phyloP scores from a whole-genome alignment of 2,329 filamentous ascomycete genomes.

The Neodidymelliopsis sp. region DNA sequence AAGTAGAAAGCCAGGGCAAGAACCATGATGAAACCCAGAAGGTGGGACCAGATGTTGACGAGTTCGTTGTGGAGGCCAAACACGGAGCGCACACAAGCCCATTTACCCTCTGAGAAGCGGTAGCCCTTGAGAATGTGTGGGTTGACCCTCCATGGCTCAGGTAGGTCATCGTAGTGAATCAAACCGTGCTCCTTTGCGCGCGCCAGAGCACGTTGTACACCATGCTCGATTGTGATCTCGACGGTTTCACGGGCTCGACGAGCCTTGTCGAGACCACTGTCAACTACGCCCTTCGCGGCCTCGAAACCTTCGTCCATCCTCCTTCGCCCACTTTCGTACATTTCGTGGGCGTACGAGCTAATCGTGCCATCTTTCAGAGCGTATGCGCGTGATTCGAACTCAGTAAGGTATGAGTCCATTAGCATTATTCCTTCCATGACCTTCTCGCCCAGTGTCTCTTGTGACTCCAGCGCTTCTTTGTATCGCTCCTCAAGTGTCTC shows the following conservation, averaged over 20 bases:
- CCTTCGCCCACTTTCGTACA: constrained; percentile 79
- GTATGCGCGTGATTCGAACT: constrained; percentile 83
- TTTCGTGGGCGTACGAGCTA: constrained; percentile 73
- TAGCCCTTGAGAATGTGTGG: constrained; percentile 92
- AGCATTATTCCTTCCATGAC: constrained; percentile 85
- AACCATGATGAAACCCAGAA: constrained; percentile 86
- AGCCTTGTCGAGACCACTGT: constrained; percentile 84
- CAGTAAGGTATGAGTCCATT: constrained; percentile 83
- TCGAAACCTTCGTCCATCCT: constrained; percentile 82
- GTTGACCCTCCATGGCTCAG: constrained; percentile 91
- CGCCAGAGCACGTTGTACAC: constrained; percentile 78
- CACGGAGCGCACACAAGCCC: constrained; percentile 84
- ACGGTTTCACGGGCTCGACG: constrained; percentile 74
- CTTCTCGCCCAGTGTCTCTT: constrained; percentile 90
- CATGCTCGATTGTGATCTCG: constrained; percentile 74
- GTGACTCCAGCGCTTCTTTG: constrained; percentile 81
- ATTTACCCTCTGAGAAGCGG: constrained; percentile 89
- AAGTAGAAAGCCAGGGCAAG: constrained; percentile 93
- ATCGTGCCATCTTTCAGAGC: constrained; percentile 81
- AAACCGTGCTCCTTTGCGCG: constrained; percentile 81
- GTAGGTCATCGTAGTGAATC: constrained; percentile 88
- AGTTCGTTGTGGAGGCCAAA: constrained; percentile 90
- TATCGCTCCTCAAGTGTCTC: constrained; percentile 90
- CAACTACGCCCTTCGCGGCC: constrained; percentile 76
- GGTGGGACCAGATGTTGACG: constrained; percentile 98